These are phyloP conservation scores for Neurospora sp. DNA, from an alignment of 495 filamentous ascomycete species.

Conservation along the genomic window DNA sequence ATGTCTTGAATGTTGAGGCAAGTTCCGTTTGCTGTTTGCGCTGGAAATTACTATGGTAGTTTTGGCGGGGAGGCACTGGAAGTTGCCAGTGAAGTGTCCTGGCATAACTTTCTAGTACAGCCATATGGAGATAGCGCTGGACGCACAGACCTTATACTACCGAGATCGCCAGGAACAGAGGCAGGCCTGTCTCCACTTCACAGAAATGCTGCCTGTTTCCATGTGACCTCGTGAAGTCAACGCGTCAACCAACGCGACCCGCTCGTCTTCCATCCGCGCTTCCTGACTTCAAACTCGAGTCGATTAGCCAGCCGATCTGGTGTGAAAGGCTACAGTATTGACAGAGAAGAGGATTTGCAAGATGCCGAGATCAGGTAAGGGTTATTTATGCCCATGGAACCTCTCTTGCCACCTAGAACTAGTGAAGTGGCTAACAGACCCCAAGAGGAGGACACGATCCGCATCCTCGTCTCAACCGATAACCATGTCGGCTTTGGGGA, in stretches of 20 bases:
- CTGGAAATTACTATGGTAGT: background rate
- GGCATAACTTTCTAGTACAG: background rate
- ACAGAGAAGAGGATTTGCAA: background rate
- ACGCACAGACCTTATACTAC: background rate
- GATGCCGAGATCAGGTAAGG: slow-evolving; percentile 19
- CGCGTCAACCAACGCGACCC: background rate
- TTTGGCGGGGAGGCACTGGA: background rate
- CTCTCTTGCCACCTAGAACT: background rate
- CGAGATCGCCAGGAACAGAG: background rate
- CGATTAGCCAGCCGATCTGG: background rate
- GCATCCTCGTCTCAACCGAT: slow-evolving; percentile 87
- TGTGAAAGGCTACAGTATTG: background rate
- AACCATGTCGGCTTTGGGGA: slow-evolving; percentile 97
- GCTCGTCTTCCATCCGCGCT: background rate
- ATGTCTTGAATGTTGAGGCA: background rate
- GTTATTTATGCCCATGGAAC: background rate
- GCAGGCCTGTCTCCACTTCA: background rate
- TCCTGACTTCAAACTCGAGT: background rate
- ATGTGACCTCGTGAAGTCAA: background rate
- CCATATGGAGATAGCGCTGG: background rate
- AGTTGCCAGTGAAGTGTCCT: background rate
- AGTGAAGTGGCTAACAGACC: background rate
- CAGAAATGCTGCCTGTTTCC: background rate
- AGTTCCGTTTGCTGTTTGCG: background rate
- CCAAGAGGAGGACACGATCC: slow-evolving; percentile 78